Evolutionary conservation across 2,329 filamentous ascomycete genomes (phyloP).

Genomic region (Polytolypa hystricis): DNA sequence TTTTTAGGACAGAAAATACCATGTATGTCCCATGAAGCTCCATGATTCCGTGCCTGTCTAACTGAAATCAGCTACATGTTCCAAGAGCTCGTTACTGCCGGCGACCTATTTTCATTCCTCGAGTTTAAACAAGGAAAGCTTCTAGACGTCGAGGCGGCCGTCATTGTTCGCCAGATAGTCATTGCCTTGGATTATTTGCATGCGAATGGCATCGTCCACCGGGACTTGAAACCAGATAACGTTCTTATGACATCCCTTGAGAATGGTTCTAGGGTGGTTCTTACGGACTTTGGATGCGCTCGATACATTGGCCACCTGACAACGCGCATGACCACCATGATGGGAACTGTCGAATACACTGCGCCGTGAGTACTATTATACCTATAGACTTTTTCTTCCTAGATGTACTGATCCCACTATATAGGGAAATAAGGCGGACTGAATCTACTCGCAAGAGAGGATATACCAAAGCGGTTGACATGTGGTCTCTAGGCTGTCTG

Average conservation of each 20-base stretch:
- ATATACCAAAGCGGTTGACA: slow-evolving; percentile 49
- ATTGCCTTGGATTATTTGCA: slow-evolving; percentile 51
- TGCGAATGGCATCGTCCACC: slow-evolving; percentile 43
- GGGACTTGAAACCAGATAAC: slow-evolving; percentile 55
- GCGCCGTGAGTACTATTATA: slow-evolving; percentile 43
- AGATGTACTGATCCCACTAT: slow-evolving; percentile 6
- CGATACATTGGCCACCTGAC: slow-evolving; percentile 21
- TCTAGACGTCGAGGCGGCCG: slow-evolving; percentile 40
- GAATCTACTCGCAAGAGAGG: too few species aligned
- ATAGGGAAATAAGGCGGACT: slow-evolving; percentile 16
- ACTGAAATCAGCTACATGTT: slow-evolving; percentile 44
- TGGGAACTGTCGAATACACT: slow-evolving; percentile 47
- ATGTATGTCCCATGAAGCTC: slow-evolving; percentile 27
- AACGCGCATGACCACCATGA: slow-evolving; percentile 42
- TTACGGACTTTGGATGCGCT: slow-evolving; percentile 52
- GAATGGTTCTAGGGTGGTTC: slow-evolving; percentile 41
- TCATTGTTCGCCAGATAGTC: slow-evolving; percentile 45
- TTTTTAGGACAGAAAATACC: slow-evolving; percentile 41
- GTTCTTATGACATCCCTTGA: slow-evolving; percentile 47
- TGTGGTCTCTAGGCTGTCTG: slow-evolving; percentile 52
- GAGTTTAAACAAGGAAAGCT: slow-evolving; percentile 39
- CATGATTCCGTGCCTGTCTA: slow-evolving; percentile 7
- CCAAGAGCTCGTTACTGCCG: slow-evolving; percentile 48
- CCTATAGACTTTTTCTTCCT: too few species aligned
- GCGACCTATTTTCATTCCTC: slow-evolving; percentile 51